Base-by-base conservation (phyloP, 441 rosid genomes). In the Pelargonium cotyledonis region DNA sequence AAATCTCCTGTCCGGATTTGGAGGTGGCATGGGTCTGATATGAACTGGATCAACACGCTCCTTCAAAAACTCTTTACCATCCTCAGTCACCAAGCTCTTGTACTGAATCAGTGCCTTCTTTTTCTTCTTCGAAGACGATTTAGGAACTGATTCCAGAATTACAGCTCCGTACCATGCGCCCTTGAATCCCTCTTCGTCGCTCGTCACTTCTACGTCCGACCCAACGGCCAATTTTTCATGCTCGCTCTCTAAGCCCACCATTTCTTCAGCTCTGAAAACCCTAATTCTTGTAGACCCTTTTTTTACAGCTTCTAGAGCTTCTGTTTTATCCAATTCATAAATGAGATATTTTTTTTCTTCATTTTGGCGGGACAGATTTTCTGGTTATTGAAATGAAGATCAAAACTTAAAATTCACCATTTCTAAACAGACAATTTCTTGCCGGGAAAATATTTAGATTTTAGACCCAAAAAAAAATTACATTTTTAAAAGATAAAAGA, bases 1-100 rank as follows among this genome's bases (percentile, higher is more conserved):
- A 43, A 85, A 83, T 6, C 7, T 72, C 72, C 7, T 61, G 49
- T 63, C 72, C 44, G 41, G 19, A 57, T 63, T 70, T 2, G 9
- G 62, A 5, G 87, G 85, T 1, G 86, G 89, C 16, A 78, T 7
- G 0, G 87, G 89, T 73, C 88, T 78, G 1, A 85, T 61, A 1
- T 68, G 38, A 65, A 70, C 65, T 8, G 75, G 76, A 58, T 80
- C 75, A 15, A 83, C 29, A 44, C 58, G 2, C 49, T 77, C 77
- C 1, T 72, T 19, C 29, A 80, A 9, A 5, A 82, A 84, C 65
- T 75, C 58, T 0, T 38, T 26, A 6, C 80, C 72, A 61, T 80
- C 77, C 5, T 81, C 76, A 2, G 83, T 71, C 0, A 73, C 69
- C 65, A 84, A 77, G n/a, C 71, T 41, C 55, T 66, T 70, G 68